Percentiles rank a stretch among this genome's conserved stretches.
Evolutionary conservation across 75 land plant species (phyloP).

Genomic region (Cupressus sempervirens): DNA sequence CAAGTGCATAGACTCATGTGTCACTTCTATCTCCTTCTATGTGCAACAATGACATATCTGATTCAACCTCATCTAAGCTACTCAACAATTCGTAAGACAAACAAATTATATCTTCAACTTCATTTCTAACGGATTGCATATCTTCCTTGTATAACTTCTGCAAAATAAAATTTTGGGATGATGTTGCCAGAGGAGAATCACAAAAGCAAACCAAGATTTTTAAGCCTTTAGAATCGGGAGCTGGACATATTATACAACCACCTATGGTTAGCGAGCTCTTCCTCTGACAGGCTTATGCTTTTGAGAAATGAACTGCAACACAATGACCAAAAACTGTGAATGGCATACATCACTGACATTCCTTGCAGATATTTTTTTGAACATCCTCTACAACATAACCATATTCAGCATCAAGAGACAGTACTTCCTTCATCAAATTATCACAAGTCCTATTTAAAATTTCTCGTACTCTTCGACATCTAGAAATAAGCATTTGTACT

Average conservation of each 20-base stretch:
- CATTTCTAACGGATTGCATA: neutral
- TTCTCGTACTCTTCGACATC: slow-evolving; percentile 55
- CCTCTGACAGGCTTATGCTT: too few relatives aligned
- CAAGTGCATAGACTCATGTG: too few relatives aligned
- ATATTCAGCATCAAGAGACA: slow-evolving; percentile 41
- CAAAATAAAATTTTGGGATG: slow-evolving; percentile 8
- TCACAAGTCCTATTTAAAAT: slow-evolving; percentile 42
- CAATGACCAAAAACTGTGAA: too few relatives aligned
- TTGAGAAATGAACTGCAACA: too few relatives aligned
- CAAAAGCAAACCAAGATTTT: slow-evolving; percentile 61
- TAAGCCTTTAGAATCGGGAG: slow-evolving; percentile 69
- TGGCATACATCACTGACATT: too few relatives aligned
- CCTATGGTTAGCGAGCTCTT: slow-evolving; percentile 79
- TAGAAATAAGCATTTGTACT: slow-evolving; percentile 50
- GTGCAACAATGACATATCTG: slow-evolving; percentile 31
- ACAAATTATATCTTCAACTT: slow-evolving; percentile 35
- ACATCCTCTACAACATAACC: too few relatives aligned
- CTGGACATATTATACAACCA: slow-evolving; percentile 79
- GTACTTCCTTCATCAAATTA: slow-evolving; percentile 32
- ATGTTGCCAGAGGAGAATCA: slow-evolving; percentile 42
- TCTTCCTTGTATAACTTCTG: slow-evolving; percentile 10
- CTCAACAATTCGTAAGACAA: slow-evolving; percentile 19
- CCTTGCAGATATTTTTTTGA: too few relatives aligned
- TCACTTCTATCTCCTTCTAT: too few relatives aligned
- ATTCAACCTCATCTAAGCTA: slow-evolving; percentile 14